phyloP scores from a whole-genome alignment of 305 asterid species.

The Lippia alba region DNA sequence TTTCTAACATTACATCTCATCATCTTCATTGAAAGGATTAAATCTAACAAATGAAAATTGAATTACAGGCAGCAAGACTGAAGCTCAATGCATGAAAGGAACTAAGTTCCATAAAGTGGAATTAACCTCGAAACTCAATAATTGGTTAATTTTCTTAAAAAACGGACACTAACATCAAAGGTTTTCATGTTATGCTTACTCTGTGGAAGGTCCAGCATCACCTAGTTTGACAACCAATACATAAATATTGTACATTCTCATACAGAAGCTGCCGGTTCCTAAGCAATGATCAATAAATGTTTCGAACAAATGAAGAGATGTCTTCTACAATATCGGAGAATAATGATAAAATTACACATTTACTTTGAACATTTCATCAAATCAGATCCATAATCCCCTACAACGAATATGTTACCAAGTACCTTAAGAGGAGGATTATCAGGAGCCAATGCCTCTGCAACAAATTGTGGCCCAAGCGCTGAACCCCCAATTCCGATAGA shows the following conservation, averaged over 20 bases:
- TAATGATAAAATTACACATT: neutral
- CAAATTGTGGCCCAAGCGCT: conserved; percentile 99
- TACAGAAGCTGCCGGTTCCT: neutral
- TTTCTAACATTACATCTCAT: neutral
- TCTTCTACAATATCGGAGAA: neutral
- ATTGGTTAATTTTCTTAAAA: neutral
- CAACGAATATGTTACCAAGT: conserved; percentile 21
- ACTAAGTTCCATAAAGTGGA: conserved; percentile 8
- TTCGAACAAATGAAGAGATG: neutral
- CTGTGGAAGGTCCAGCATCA: neutral
- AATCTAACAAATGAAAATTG: neutral
- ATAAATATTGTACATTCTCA: neutral
- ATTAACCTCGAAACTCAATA: neutral
- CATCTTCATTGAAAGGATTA: conserved; percentile 1
- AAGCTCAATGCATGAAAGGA: conserved; percentile 1
- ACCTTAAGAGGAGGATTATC: conserved; percentile 99
- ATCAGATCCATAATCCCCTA: conserved; percentile 3
- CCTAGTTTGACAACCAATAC: too few species aligned
- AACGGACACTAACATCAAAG: neutral
- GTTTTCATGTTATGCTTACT: neutral
- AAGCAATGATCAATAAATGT: neutral
- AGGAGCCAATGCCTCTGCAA: conserved; percentile 99
- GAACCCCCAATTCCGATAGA: conserved; percentile 99
- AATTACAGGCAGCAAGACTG: neutral
- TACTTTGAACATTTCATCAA: neutral